Evolutionary conservation across 805 yeast species (phyloP), one percentile per base, ranked within the genome.

Genomic region (Ogataea ramenticola): DNA sequence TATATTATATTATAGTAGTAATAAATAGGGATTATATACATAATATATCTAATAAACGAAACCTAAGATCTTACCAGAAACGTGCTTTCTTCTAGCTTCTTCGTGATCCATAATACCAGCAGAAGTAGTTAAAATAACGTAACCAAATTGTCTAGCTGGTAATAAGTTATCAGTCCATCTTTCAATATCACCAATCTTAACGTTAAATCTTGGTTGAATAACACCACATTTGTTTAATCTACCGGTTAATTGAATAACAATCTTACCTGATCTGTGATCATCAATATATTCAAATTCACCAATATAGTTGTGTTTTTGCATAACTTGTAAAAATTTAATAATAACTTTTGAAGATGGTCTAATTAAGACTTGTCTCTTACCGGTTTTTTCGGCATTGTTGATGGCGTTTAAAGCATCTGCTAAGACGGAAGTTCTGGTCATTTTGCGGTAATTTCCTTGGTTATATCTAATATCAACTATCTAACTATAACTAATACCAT

Each of bases 61-160:
- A 68, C 99, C 99, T 68, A 91, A 83, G 74, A 91, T 86, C 81
- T 91, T 91, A 74, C 99, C 99, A 60, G 97, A 89, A 64, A 91
- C 98, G 78, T 91, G 98, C 86, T 91, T 93, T 84, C 97, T 86
- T 82, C 96, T 88, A 64, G 99, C 99, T 80, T 91, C 97, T 81
- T 91, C 98, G 80, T 91, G 99, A 82, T 93, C 98, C 96, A 91
- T 89, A 65, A 91, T 91, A 78, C 99, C 99, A 64, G 98, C 96
- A 64, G 98, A 91, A 63, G 98, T 91, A 74, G 98, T 91, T 68
- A 91, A 83, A 74, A 91, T 86, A 67, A 91, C 91, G 82, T 74
- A 90, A 78, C 98, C 98, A 67, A 91, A 91, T 77, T 91, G 98
- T 85, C 98, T 89, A 58, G 98, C 96, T 71, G 98, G 98, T 69